Evolutionary conservation across 805 yeast species (phyloP).

Genomic region (Candida patagonica): DNA sequence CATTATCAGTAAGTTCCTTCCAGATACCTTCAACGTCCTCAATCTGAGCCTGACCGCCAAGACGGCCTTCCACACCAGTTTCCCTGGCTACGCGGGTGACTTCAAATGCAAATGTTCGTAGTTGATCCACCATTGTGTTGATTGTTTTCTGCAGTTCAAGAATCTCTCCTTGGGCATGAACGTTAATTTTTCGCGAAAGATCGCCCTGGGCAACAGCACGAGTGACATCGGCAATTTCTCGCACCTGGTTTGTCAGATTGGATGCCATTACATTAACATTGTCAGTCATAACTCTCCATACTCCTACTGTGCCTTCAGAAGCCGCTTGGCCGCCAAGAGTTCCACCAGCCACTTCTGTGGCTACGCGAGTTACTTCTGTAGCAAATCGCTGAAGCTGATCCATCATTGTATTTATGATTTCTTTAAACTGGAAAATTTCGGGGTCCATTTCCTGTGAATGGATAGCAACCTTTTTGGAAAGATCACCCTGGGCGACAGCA

Average conservation of each 20-base stretch:
- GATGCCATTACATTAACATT: slow-evolving; percentile 87
- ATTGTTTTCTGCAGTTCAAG: slow-evolving; percentile 77
- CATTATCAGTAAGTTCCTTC: slow-evolving; percentile 76
- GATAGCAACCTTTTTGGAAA: slow-evolving; percentile 69
- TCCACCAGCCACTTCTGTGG: slow-evolving; percentile 86
- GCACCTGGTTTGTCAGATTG: slow-evolving; percentile 76
- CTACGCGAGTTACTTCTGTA: slow-evolving; percentile 71
- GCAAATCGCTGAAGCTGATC: slow-evolving; percentile 77
- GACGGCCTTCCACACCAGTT: slow-evolving; percentile 80
- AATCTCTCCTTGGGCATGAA: slow-evolving; percentile 88
- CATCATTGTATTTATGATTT: slow-evolving; percentile 82
- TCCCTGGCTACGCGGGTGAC: slow-evolving; percentile 82
- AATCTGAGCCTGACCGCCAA: slow-evolving; percentile 82
- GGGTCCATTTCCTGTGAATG: slow-evolving; percentile 68
- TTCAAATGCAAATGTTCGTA: slow-evolving; percentile 74
- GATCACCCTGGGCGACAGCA: slow-evolving; percentile 83
- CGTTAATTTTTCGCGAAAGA: slow-evolving; percentile 71
- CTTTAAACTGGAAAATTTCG: slow-evolving; percentile 68
- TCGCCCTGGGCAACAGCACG: slow-evolving; percentile 86
- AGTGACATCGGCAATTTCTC: slow-evolving; percentile 86
- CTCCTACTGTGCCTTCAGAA: slow-evolving; percentile 76
- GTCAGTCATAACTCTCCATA: slow-evolving; percentile 80
- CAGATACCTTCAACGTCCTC: slow-evolving; percentile 78
- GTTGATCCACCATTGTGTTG: slow-evolving; percentile 82
- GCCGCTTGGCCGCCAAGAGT: slow-evolving; percentile 85